A percentile compares a stretch with the other conserved stretches of the same genome.
Evolutionary conservation across 2,329 filamentous ascomycete genomes (phyloP).

Genomic region (Hymenoscyphus salicellus): DNA sequence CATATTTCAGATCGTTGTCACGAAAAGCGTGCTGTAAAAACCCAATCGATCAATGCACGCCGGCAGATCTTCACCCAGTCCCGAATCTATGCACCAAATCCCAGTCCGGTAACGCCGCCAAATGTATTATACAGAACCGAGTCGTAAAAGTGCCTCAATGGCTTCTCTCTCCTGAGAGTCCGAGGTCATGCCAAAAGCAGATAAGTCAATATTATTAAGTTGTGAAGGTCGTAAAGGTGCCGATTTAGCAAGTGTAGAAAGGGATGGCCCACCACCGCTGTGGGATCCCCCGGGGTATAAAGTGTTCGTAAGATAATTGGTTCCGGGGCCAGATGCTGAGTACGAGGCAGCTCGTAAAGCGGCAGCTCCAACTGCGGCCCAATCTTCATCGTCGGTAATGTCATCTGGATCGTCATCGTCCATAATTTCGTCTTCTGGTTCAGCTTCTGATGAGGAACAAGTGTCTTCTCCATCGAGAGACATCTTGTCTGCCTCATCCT

Average conservation of each 20-base stretch:
- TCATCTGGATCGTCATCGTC: constrained; percentile 78
- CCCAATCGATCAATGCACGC: constrained; percentile 35
- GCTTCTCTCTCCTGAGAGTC: constrained; percentile 77
- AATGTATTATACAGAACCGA: constrained; percentile 67
- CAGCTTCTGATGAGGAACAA: constrained; percentile 74
- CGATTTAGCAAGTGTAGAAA: constrained; percentile 32
- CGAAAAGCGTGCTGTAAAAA: constrained; percentile 27
- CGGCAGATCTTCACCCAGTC: constrained; percentile 31
- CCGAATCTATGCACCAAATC: constrained; percentile 27
- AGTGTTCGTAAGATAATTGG: constrained; percentile 45
- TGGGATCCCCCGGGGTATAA: constrained; percentile 45
- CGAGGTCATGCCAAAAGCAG: constrained; percentile 41
- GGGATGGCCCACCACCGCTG: constrained; percentile 37
- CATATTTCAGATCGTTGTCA: constrained; percentile 21
- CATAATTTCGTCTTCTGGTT: constrained; percentile 60
- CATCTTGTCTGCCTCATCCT: constrained; percentile 93
- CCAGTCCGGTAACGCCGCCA: constrained; percentile 28
- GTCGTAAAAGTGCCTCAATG: constrained; percentile 74
- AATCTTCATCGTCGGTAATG: constrained; percentile 93
- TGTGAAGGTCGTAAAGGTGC: constrained; percentile 37
- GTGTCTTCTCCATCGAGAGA: constrained; percentile 73
- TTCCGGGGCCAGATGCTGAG: constrained; percentile 52
- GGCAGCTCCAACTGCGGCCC: constrained; percentile 84
- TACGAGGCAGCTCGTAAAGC: constrained; percentile 71
- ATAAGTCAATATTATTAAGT: constrained; percentile 51